A percentile compares a stretch with the other conserved stretches of the same genome.
phyloP scores from a whole-genome alignment of 2,329 filamentous ascomycete genomes.

The Apiospora saccharicola region DNA sequence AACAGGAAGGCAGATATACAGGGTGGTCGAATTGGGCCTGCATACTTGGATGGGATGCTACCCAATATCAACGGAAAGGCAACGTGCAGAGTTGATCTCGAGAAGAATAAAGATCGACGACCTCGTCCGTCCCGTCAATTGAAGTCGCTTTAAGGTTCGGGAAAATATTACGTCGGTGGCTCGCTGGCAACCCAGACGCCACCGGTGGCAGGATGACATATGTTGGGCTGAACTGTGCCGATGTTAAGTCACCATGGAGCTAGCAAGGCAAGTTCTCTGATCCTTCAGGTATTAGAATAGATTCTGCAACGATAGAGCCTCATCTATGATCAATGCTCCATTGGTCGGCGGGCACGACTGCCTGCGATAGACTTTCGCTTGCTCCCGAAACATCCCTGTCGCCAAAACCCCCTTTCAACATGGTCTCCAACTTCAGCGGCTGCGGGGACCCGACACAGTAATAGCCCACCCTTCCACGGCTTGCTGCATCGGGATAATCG shows the following conservation, averaged over 20 bases:
- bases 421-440: neutral
- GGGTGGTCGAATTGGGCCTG: neutral
- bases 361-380: neutral
- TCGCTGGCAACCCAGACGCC: neutral
- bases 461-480: neutral
- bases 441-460: neutral
- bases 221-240: neutral
- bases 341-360: neutral
- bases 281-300: neutral
- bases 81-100: neutral
- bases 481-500: neutral
- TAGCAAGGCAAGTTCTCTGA: neutral
- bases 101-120: neutral
- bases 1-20: neutral
- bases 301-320: neutral
- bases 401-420: neutral
- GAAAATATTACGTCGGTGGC: neutral
- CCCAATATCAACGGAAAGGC: neutral
- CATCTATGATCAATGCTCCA: neutral
- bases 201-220: neutral
- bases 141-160: conserved; percentile 18
- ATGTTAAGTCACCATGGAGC: neutral
- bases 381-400: conserved; percentile 1
- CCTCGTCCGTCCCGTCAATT: neutral
- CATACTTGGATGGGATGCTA: neutral